Evolutionary conservation across 1,139 yeast species (phyloP).

Genomic region (Suhomyces chickasaworum): DNA sequence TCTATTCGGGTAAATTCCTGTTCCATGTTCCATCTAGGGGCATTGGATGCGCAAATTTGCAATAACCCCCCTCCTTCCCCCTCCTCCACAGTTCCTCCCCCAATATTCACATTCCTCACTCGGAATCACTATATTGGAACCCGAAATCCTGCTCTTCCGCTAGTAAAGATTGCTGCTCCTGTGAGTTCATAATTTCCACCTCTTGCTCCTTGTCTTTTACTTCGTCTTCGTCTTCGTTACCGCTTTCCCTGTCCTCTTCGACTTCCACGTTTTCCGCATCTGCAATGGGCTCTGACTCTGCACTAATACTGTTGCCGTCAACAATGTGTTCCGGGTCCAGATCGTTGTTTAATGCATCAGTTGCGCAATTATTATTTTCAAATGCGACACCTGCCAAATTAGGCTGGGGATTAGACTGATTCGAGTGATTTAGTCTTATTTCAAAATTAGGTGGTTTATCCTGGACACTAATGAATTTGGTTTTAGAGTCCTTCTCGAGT

Average conservation of each 20-base stretch:
- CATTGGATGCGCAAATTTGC: neutral
- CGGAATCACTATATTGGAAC: conserved; percentile 37
- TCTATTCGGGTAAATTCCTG: neutral
- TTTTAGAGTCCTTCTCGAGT: neutral
- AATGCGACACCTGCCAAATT: neutral
- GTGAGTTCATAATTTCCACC: conserved; percentile 6
- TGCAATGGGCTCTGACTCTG: neutral
- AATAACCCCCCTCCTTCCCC: neutral
- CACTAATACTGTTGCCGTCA: neutral
- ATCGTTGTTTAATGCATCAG: neutral
- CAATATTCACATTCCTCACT: too few relatives aligned
- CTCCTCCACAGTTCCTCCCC: too few relatives aligned
- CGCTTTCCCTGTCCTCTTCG: neutral
- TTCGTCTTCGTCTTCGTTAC: neutral
- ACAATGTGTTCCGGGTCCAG: neutral
- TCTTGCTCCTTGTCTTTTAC: neutral
- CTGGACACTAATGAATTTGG: neutral
- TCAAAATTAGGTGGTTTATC: neutral
- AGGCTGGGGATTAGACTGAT: neutral
- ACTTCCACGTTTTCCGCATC: neutral
- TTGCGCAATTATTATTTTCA: neutral
- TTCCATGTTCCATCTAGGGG: neutral
- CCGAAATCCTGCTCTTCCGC: conserved; percentile 32
- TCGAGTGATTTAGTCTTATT: neutral
- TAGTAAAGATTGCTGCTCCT: conserved; percentile 12